Percentiles rank a stretch among this genome's conserved stretches.
Evolutionary conservation across 2,329 filamentous ascomycete species (phyloP).

Genomic region (Aspergillus fructus): DNA sequence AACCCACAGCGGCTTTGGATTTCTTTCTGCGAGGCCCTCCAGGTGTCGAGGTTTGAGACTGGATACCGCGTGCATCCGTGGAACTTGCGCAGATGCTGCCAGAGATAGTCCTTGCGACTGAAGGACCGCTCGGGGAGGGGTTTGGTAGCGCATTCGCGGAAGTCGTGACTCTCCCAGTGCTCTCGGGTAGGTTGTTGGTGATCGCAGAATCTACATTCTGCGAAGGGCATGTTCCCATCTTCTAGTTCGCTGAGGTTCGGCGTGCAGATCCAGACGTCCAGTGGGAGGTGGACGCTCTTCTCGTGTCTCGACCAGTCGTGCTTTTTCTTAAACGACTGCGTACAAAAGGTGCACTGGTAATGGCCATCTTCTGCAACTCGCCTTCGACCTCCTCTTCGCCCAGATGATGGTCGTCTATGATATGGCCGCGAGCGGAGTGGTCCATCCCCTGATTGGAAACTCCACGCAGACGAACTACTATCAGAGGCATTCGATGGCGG

Average conservation of each 20-base stretch:
- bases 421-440: conserved; percentile 23
- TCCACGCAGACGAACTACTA: conserved; percentile 35
- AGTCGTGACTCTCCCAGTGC: conserved; percentile 55
- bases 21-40: conserved; percentile 53
- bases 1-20: conserved; percentile 57
- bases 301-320: conserved; percentile 54
- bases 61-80: conserved; percentile 51
- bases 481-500: conserved; percentile 30
- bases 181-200: conserved; percentile 41
- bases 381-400: conserved; percentile 9
- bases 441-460: conserved; percentile 28
- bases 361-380: conserved; percentile 12
- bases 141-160: conserved; percentile 53
- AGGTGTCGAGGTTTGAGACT: conserved; percentile 53
- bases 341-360: conserved; percentile 52
- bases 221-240: neutral
- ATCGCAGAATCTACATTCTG: conserved; percentile 51
- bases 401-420: conserved; percentile 9
- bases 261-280: conserved; percentile 44
- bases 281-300: conserved; percentile 49
- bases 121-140: conserved; percentile 53
- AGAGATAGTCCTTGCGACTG: conserved; percentile 57
- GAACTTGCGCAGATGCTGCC: conserved; percentile 58
- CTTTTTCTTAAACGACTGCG: conserved; percentile 49
- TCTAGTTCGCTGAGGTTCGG: conserved; percentile 21